phyloP scores from a whole-genome alignment of 2,329 filamentous ascomycete genomes.

The Exophiala calicioides region DNA sequence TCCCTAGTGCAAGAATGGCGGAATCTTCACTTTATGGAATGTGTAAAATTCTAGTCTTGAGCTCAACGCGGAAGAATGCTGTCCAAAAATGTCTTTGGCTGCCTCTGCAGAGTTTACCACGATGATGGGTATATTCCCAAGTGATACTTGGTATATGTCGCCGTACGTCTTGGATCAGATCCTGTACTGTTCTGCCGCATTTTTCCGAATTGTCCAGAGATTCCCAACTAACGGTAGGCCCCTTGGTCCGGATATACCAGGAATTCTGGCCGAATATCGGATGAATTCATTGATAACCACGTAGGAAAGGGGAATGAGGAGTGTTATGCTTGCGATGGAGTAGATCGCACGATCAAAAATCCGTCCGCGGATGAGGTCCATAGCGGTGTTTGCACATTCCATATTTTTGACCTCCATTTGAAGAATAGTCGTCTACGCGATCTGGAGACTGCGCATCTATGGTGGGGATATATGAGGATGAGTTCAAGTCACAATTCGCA shows the following conservation, averaged over 20 bases:
- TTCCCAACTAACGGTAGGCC: constrained; percentile 58
- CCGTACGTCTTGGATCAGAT: constrained; percentile 54
- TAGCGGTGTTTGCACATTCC: background rate
- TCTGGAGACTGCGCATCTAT: no score
- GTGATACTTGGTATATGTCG: constrained; percentile 57
- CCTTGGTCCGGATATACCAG: constrained; percentile 49
- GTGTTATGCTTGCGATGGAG: background rate
- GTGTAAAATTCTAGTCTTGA: constrained; percentile 60
- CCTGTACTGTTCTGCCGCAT: constrained; percentile 58
- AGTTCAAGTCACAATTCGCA: no score
- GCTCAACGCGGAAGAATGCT: constrained; percentile 55
- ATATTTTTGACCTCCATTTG: background rate
- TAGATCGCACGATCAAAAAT: background rate
- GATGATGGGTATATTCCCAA: constrained; percentile 59
- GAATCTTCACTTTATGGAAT: constrained; percentile 50
- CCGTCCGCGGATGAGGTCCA: background rate
- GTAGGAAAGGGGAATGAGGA: constrained; percentile 36
- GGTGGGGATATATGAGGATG: no score
- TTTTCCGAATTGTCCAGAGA: constrained; percentile 53
- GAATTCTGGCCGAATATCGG: constrained; percentile 46
- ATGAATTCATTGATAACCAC: constrained; percentile 41
- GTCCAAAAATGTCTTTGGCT: constrained; percentile 53
- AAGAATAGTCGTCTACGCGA: background rate
- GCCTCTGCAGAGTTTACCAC: constrained; percentile 57
- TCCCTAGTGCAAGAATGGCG: no score